Percentiles rank a stretch among this genome's conserved stretches.
Evolutionary conservation across 352 stramenopile species (phyloP).

Genomic region (Plasmopara viticola): DNA sequence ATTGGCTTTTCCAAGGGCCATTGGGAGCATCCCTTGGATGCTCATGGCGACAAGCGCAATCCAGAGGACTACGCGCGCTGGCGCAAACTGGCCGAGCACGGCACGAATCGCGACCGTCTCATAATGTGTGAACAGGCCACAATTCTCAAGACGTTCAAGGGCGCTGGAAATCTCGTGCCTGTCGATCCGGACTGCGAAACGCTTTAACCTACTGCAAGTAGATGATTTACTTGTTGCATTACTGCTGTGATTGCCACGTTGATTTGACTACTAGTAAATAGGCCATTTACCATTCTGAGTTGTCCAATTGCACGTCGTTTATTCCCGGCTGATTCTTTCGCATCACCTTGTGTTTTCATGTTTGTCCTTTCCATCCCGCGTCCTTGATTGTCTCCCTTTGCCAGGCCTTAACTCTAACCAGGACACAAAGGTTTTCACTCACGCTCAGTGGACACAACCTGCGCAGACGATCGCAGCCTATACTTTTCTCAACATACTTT

Average conservation of each 20-base stretch:
- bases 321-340: too few relatives aligned
- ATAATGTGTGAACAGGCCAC: constrained; percentile 45
- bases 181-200: constrained; percentile 41
- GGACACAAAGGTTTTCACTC: too few relatives aligned
- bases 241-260: neutral
- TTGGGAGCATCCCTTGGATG: constrained; percentile 38
- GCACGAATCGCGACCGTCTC: constrained; percentile 41
- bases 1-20: constrained; percentile 51
- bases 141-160: constrained; percentile 38
- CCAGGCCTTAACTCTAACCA: too few relatives aligned
- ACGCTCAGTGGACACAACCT: too few relatives aligned
- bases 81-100: constrained; percentile 41
- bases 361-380: too few relatives aligned
- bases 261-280: neutral
- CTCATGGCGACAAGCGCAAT: constrained; percentile 56
- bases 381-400: too few relatives aligned
- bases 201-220: constrained; percentile 17
- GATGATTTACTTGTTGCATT: neutral
- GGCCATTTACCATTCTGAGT: too few relatives aligned
- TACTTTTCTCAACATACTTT: neutral
- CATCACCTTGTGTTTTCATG: too few relatives aligned
- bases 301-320: too few relatives aligned
- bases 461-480: neutral
- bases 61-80: constrained; percentile 44
- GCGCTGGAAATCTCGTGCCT: constrained; percentile 37